Conservation (phyloP, 2,329 filamentous ascomycete species). For the Aspergillus alliaceus region DNA sequence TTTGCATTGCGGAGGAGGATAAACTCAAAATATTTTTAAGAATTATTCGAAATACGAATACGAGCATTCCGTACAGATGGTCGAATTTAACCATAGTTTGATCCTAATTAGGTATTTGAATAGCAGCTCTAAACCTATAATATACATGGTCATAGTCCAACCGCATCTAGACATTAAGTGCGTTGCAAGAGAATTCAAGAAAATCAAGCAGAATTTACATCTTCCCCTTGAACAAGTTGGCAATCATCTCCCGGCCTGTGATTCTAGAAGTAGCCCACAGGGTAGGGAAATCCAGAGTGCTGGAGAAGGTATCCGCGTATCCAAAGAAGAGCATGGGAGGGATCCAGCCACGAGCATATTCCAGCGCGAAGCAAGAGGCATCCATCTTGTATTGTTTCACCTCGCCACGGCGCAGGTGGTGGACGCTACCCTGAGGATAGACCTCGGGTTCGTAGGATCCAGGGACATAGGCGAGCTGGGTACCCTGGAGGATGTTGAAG, state of each 20-base stretch:
- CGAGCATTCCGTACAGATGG: too few relatives aligned
- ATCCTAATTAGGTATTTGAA: neutral
- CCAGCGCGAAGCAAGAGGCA: slow-evolving; percentile 38
- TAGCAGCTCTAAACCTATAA: neutral
- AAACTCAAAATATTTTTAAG: too few relatives aligned
- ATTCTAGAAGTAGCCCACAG: slow-evolving; percentile 75
- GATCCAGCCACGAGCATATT: slow-evolving; percentile 69
- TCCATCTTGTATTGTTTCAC: slow-evolving; percentile 69
- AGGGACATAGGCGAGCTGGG: slow-evolving; percentile 40
- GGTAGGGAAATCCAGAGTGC: slow-evolving; percentile 82
- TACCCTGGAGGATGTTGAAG: slow-evolving; percentile 74
- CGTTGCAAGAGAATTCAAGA: neutral
- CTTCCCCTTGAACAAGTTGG: slow-evolving; percentile 70
- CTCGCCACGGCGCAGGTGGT: slow-evolving; percentile 57
- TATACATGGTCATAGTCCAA: neutral
- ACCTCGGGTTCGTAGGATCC: slow-evolving; percentile 39
- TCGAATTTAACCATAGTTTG: neutral
- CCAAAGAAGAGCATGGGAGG: slow-evolving; percentile 91
- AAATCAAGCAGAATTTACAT: slow-evolving; percentile 48
- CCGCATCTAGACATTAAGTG: neutral
- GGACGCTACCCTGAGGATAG: slow-evolving; percentile 39
- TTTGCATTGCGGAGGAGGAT: slow-evolving; percentile 12
- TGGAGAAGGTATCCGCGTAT: slow-evolving; percentile 75
- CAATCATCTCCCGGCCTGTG: slow-evolving; percentile 74
- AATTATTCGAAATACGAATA: too few relatives aligned